These are phyloP conservation scores for Schoenoplectus triqueter DNA, from an alignment of 202 grass and related monocot species.

Conservation along the genomic window DNA sequence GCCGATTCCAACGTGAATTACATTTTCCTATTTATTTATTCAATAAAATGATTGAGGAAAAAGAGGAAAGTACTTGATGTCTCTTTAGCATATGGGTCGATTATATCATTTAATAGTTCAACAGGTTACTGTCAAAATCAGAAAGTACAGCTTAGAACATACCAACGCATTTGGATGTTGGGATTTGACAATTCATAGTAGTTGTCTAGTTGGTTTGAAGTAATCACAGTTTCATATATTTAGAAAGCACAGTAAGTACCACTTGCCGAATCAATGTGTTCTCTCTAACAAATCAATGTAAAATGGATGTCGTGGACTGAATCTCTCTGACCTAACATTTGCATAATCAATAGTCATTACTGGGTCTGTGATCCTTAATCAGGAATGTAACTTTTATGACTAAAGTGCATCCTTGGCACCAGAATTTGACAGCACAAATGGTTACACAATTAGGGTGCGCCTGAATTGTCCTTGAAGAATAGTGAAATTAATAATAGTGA, in stretches of 20 bases:
- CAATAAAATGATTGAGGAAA: neutral
- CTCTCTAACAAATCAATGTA: neutral
- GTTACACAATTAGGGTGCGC: neutral
- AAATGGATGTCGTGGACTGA: conserved; percentile 10
- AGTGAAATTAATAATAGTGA: no score
- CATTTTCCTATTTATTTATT: neutral
- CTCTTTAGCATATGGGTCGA: neutral
- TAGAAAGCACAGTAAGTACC: neutral
- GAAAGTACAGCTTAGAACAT: neutral
- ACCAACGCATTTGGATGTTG: neutral
- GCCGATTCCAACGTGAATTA: neutral
- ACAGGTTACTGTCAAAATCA: neutral
- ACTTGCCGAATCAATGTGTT: conserved; percentile 3
- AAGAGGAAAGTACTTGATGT: neutral
- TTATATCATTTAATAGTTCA: conserved; percentile 5
- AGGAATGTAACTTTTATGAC: neutral
- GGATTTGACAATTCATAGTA: conserved; percentile 11
- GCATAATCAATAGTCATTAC: neutral
- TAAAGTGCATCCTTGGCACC: neutral
- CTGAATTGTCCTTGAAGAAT: no score
- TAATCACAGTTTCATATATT: conserved; percentile 4
- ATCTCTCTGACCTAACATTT: conserved; percentile 6
- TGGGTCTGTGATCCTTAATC: neutral
- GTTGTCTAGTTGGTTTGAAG: conserved; percentile 5
- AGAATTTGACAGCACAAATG: conserved; percentile 9